Evolutionary conservation across 2,329 filamentous ascomycete genomes (phyloP).

Genomic region (Herpotrichia juniperi): DNA sequence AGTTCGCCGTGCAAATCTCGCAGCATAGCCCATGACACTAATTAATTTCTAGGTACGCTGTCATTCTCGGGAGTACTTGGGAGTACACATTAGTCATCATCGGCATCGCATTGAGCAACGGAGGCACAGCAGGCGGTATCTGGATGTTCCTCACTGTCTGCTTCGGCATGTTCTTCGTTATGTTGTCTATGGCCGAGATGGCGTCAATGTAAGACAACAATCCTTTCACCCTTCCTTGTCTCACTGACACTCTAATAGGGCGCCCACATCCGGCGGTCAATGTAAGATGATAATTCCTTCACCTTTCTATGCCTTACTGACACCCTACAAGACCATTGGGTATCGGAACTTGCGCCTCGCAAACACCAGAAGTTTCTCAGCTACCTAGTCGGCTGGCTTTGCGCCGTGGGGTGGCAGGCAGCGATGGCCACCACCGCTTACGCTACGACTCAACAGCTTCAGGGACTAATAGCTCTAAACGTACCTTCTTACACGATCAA

Average conservation of each 20-base stretch:
- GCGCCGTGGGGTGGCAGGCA: slow-evolving; percentile 51
- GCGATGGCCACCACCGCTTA: slow-evolving; percentile 38
- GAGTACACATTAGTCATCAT: neutral
- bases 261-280: slow-evolving; percentile 6
- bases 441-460: slow-evolving; percentile 32
- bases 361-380: slow-evolving; percentile 33
- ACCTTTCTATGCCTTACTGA: neutral
- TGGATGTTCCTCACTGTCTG: slow-evolving; percentile 14
- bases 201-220: slow-evolving; percentile 18
- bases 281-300: slow-evolving; percentile 1
- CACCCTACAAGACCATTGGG: slow-evolving; percentile 25
- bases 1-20: too few species aligned
- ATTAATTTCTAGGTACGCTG: too few species aligned
- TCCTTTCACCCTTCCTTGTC: neutral
- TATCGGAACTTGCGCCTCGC: slow-evolving; percentile 36
- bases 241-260: neutral
- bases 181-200: slow-evolving; percentile 39
- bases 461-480: slow-evolving; percentile 47
- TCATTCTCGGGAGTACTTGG: slow-evolving; percentile 1
- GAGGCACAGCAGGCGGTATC: slow-evolving; percentile 35
- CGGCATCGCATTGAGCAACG: slow-evolving; percentile 11
- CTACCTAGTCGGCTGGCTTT: slow-evolving; percentile 49
- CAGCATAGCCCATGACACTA: too few species aligned
- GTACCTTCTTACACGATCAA: slow-evolving; percentile 44
- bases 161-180: slow-evolving; percentile 19